Conservation (phyloP, 768 basidiomycete genomes). For the Xerocomellus amylosporus region DNA sequence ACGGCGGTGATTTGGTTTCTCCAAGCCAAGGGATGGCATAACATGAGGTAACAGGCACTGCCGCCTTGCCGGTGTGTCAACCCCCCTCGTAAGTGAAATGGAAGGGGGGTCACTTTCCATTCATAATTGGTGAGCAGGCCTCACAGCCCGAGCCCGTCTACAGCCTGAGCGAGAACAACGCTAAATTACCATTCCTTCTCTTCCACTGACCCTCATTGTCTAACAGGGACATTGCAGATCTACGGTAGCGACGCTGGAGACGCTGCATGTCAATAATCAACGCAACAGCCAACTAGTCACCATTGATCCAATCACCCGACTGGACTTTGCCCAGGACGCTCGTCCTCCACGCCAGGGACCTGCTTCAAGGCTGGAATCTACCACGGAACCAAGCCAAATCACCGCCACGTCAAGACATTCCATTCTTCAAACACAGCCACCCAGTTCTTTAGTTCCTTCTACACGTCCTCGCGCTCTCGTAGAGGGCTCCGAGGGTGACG, state of each 20-base stretch:
- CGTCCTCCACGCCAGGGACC: slow-evolving; percentile 41
- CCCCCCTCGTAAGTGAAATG: slow-evolving; percentile 17
- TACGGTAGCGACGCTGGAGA: slow-evolving; percentile 20
- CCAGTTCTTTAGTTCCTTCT: slow-evolving; percentile 55
- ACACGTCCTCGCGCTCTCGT: slow-evolving; percentile 62
- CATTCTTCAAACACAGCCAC: slow-evolving; percentile 25
- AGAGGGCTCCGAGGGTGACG: slow-evolving; percentile 48
- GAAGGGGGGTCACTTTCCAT: slow-evolving; percentile 29
- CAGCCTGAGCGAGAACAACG: slow-evolving; percentile 22
- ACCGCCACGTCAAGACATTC: slow-evolving; percentile 26
- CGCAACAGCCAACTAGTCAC: slow-evolving; percentile 35
- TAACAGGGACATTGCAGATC: slow-evolving; percentile 19
- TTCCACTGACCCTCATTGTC: slow-evolving; percentile 20
- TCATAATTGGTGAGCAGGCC: slow-evolving; percentile 18
- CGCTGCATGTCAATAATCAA: slow-evolving; percentile 27
- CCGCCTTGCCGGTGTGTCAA: slow-evolving; percentile 4
- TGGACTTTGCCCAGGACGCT: slow-evolving; percentile 56
- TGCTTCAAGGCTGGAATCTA: slow-evolving; percentile 48
- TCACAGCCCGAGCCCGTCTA: slow-evolving; percentile 23
- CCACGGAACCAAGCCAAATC: slow-evolving; percentile 30
- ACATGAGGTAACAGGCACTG: neutral
- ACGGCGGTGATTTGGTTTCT: neutral
- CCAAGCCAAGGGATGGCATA: too few species aligned
- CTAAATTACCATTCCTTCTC: slow-evolving; percentile 17
- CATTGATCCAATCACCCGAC: slow-evolving; percentile 68